Base-by-base conservation (phyloP, 116 monocot genomes). In the Cymodocea nodosa region DNA sequence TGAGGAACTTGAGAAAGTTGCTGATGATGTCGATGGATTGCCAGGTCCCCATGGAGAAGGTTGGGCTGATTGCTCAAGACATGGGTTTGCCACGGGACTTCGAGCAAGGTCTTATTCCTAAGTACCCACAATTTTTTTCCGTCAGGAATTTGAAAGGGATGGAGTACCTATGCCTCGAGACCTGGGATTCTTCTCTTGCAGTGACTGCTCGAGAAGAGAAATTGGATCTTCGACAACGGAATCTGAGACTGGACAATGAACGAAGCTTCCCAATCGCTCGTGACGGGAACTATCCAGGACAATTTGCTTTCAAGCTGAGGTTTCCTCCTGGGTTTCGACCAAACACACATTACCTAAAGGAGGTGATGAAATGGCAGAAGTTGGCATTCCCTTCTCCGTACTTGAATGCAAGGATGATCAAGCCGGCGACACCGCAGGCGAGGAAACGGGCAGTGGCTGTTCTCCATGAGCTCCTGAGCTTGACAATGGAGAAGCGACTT, bases 21-120 rank as follows among this genome's bases (percentile, higher is more conserved):
- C 77, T 97, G 50, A 97, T 91, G 91, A 75, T 97, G 91, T 87
- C 97, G 2, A 52, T 88, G 73, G 91, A 97, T 67, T 97, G 91
- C 65, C 81, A 73, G 63, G 68, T 97, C 5, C 84, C 85, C 16
- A 15, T 91, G 74, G 87, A 85, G 66, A 91, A 85, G 78, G 76
- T 97, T 65, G 68, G 82, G 24, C 60, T 91, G 15, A 75, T 97
- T 15, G 69, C 77, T 22, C 54, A 71, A 0, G 88, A 97, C 4
- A 37, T 97, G 4, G 97, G 97, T 5, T 70, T 97, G 39, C 85
- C 85, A 0, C 48, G 51, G 48, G 61, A 88, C 24, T 97, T 79
- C 64, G 77, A 75, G 68, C 52, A 30, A 4, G 44, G 22, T 30
- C 18, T 97, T 23, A 83, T 90, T 71, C 65, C 66, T 10, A 85